phyloP scores from a whole-genome alignment of 441 rosid genomes.

The Adansonia madagascariensis region DNA sequence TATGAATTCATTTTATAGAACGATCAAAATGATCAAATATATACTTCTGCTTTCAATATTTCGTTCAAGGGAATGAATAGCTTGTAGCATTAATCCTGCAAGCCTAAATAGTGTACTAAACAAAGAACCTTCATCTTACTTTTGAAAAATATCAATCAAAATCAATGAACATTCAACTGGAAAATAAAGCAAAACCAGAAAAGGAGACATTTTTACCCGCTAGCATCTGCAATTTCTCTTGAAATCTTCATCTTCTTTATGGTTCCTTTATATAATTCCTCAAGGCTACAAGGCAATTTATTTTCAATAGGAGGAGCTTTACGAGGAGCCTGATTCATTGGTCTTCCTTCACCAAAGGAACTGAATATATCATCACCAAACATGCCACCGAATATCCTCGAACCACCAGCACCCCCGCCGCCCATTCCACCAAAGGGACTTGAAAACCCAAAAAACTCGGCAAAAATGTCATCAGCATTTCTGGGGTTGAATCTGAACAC shows the following conservation, averaged over 20 bases:
- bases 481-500: conserved; percentile 72
- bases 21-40: no score
- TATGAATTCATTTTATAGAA: no score
- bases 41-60: no score
- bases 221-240: conserved; percentile 64
- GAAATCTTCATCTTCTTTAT: conserved; percentile 89
- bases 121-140: no score
- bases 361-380: conserved; percentile 68
- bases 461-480: conserved; percentile 72
- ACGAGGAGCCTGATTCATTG: conserved; percentile 48
- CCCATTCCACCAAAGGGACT: conserved; percentile 72
- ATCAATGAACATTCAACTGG: neutral
- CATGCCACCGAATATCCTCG: conserved; percentile 52
- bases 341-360: conserved; percentile 48
- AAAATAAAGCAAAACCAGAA: neutral
- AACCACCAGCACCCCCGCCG: conserved; percentile 52
- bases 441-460: conserved; percentile 67
- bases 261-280: conserved; percentile 72
- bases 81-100: no score
- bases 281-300: conserved; percentile 68
- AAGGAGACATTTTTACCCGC: conserved; percentile 53
- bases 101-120: no score
- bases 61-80: no score
- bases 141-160: no score
- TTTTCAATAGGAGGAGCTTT: conserved; percentile 70